Base-by-base conservation (phyloP, 140 eudicot species). In the Oenanthe javanica region DNA sequence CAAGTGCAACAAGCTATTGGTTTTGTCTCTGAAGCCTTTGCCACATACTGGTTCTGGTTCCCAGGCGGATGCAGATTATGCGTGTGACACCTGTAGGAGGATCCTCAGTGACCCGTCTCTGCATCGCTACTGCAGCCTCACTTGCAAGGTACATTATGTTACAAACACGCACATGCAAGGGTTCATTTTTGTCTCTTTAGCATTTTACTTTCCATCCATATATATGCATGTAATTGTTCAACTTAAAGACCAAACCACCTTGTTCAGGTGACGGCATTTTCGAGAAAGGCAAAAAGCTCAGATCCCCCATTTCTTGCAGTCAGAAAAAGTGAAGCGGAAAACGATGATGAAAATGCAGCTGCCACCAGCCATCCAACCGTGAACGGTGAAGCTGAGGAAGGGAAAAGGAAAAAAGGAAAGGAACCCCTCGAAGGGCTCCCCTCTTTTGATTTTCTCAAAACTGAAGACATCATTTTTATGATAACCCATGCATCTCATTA, bases 131-230 rank as follows among this genome's bases (percentile, higher is more conserved):
- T 88, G 91, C 84, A 81, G 84, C 61, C 77, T 88, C 6, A 31
- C 86, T 15, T 88, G 91, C 89, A 81, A 85, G 84, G 91, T 87
- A 78, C 9, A 6, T 11, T 12, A 66, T 36, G 12, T 36, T 66
- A 66, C 45, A 71, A 6, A 71, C 7, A 70, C 46, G 21, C 74
- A 31, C 74, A 67, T 2, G 8, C 19, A 67, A n/a, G 16, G 2
- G 14, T 67, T 12, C 43, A 31, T 67, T 2, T 31, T 6, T 31
- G 11, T 13, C 31, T 31, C 31, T 8, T 27, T 25, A 9, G 4
- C 40, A 31, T 13, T 38, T 13, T 71, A 0, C 23, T 31, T 40
- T n/a, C 5, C 49, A 71, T 38, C 16, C 21, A 5, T 36, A 71
- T 38, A 40, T 15, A 14, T 71, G 18, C 19, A 52, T 77, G 36